Conservation (phyloP, 768 basidiomycete genomes). For the Termitomyces sp. region DNA sequence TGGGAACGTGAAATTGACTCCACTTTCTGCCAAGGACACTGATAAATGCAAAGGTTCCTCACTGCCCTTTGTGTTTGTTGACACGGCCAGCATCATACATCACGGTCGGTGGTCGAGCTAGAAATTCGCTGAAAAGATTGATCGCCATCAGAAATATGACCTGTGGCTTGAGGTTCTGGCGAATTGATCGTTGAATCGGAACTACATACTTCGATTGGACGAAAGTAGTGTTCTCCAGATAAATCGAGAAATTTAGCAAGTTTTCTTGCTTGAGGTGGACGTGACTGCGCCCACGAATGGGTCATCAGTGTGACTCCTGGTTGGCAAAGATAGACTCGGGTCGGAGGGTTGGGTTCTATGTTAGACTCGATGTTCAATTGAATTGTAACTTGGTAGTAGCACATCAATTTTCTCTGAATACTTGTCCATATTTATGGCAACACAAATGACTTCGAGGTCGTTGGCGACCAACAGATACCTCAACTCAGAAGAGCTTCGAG, state of each 20-base stretch:
- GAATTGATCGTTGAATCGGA: background rate
- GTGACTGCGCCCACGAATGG: background rate
- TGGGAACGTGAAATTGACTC: background rate
- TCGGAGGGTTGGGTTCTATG: background rate
- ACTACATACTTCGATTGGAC: background rate
- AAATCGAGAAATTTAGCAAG: background rate
- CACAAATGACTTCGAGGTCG: no score
- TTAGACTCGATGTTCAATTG: background rate
- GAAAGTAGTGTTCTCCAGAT: background rate
- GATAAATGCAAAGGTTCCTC: background rate
- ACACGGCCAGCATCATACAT: background rate
- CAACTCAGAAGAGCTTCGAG: conserved; percentile 8
- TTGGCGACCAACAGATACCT: background rate
- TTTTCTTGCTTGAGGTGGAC: background rate
- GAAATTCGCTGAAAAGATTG: background rate
- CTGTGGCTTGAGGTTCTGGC: background rate
- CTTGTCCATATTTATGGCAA: no score
- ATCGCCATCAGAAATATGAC: background rate
- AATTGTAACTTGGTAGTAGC: background rate
- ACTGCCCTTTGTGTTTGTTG: conserved; percentile 8
- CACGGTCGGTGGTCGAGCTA: background rate
- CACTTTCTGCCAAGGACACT: background rate
- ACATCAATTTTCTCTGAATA: background rate
- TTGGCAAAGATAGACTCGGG: no score
- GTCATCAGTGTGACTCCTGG: no score